Conservation (phyloP, 2,329 filamentous ascomycete genomes). For the Aquanectria penicillioides region DNA sequence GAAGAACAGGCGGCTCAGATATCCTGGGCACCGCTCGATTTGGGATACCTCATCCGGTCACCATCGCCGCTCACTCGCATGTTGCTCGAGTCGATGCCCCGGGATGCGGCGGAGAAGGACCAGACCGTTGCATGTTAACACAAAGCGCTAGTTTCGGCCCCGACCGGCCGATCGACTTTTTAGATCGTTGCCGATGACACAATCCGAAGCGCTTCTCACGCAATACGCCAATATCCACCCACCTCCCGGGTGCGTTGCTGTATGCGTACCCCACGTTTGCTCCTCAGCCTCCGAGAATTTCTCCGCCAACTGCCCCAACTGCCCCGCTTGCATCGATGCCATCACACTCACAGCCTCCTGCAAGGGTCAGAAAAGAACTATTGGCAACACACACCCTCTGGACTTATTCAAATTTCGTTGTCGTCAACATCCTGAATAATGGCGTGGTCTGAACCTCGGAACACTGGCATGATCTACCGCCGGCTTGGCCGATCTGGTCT, state of each 20-base stretch:
- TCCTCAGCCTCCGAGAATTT: constrained; percentile 33
- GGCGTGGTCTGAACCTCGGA: constrained; percentile 55
- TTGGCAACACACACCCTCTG: background rate
- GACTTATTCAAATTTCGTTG: background rate
- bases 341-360: constrained; percentile 10
- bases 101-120: constrained; percentile 31
- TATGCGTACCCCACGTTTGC: constrained; percentile 23
- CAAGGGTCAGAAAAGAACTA: constrained; percentile 6
- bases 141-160: background rate
- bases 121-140: constrained; percentile 15
- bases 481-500: constrained; percentile 64
- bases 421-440: constrained; percentile 41
- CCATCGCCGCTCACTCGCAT: constrained; percentile 41
- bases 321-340: background rate
- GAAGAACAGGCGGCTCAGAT: constrained; percentile 39
- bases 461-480: constrained; percentile 57
- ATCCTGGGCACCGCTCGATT: constrained; percentile 39
- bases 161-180: constrained; percentile 11
- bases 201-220: constrained; percentile 26
- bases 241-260: background rate
- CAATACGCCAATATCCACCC: constrained; percentile 28
- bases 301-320: constrained; percentile 32
- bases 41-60: constrained; percentile 39
- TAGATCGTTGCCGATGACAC: constrained; percentile 25
- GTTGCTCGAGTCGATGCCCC: constrained; percentile 38